These are phyloP conservation scores for Teratosphaeria epicoccoides DNA, from an alignment of 2,329 filamentous ascomycete genomes.

Conservation along the genomic window DNA sequence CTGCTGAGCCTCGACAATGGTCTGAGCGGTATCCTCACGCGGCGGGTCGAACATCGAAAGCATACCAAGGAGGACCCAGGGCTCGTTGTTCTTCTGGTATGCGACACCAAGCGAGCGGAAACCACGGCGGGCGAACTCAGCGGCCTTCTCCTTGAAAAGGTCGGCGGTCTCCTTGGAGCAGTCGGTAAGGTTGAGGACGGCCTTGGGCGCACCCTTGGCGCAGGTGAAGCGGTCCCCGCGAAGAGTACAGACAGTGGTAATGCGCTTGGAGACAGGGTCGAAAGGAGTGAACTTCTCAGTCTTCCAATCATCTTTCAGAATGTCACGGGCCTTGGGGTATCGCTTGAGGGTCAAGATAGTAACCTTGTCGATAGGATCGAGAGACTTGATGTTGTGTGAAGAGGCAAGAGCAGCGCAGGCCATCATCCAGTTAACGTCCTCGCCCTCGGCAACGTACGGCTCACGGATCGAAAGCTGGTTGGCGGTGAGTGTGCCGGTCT, in stretches of 20 bases:
- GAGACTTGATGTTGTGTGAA: constrained; percentile 67
- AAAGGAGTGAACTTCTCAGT: constrained; percentile 70
- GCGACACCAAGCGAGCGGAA: constrained; percentile 73
- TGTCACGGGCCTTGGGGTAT: constrained; percentile 67
- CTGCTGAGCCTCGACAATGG: constrained; percentile 64
- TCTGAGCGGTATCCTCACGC: constrained; percentile 68
- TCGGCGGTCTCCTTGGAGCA: constrained; percentile 55
- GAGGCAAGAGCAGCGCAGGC: constrained; percentile 66
- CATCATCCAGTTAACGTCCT: constrained; percentile 79
- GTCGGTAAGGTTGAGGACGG: constrained; percentile 58
- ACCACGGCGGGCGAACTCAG: constrained; percentile 66
- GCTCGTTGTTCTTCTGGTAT: constrained; percentile 65
- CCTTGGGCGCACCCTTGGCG: constrained; percentile 69
- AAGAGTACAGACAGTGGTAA: constrained; percentile 58
- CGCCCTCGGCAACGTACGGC: constrained; percentile 64
- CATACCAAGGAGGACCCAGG: constrained; percentile 64
- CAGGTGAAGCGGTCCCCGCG: constrained; percentile 61
- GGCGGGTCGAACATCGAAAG: constrained; percentile 73
- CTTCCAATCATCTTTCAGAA: constrained; percentile 62
- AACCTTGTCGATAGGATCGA: constrained; percentile 71
- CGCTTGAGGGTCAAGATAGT: constrained; percentile 65
- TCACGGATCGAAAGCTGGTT: constrained; percentile 69
- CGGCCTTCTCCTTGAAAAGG: constrained; percentile 61
- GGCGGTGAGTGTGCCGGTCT: constrained; percentile 67
- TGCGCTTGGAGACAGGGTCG: constrained; percentile 71